Evolutionary conservation across 2,329 filamentous ascomycete species (phyloP), one percentile per base, ranked within the genome.

Genomic region (Stagonosporopsis cucurbitacearum): DNA sequence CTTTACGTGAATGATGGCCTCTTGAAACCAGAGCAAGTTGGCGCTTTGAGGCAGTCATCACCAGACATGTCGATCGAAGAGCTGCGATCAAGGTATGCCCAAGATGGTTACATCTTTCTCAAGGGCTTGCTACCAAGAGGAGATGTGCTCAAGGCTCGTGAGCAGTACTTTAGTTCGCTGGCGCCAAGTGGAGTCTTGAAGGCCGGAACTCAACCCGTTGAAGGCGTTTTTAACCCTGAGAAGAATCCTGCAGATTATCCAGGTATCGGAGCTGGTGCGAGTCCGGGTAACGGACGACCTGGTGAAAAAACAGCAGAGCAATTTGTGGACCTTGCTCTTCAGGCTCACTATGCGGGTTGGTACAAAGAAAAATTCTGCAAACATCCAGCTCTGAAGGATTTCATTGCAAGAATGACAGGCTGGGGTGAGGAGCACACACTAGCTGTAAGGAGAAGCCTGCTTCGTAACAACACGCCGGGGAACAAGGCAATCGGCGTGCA

Each of bases 401-500:
- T 84, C 40, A 73, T 86, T 17, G 77, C 80, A 0, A 70, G 70
- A 4, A 77, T 87, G 41, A 83, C 80, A 0, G 82, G 80, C 1
- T 87, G 85, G 84, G 80, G 77, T 0, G 64, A 62, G 6, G 76
- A 80, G 0, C 66, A 79, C 37, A 82, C 81, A 0, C 66, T 83
- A 3, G 72, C 64, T 6, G 71, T 84, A 3, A 71, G 77, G 7
- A 73, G 84, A 28, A 84, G 82, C 1, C 66, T 86, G 11, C 67
- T 86, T 48, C 73, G 84, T 33, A 86, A 86, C 59, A 86, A 85
- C 60, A 82, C 81, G 0, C 84, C 84, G 0, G 78, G 79, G 0
- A 84, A 82, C 44, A 82, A 83, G 59, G 82, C 83, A 0, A 86
- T 85, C 57, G 83, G 84, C 0, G 84, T 86, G 3, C 84, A 86